Evolutionary conservation across 1,284 basidiomycete genomes (phyloP).

Genomic region (Sanghuangporus sanghuang): DNA sequence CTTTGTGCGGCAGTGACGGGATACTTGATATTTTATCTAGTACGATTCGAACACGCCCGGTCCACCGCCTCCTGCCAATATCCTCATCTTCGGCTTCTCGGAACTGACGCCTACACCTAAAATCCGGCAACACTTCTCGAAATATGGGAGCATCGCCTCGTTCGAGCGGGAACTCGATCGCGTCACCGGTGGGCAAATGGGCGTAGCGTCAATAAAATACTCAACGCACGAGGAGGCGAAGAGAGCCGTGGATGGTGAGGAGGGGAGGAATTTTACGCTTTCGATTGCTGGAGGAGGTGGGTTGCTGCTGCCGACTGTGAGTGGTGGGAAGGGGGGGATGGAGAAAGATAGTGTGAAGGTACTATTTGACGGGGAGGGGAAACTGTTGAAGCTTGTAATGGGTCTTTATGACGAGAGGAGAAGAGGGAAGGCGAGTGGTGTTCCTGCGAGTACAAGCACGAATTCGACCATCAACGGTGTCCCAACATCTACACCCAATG

Average conservation of each 20-base stretch:
- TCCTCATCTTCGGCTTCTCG: conserved; percentile 73
- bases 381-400: conserved; percentile 51
- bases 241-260: conserved; percentile 55
- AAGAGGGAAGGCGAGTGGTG: conserved; percentile 41
- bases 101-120: conserved; percentile 64
- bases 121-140: conserved; percentile 65
- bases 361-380: conserved; percentile 59
- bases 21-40: conserved; percentile 32
- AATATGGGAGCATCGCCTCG: conserved; percentile 63
- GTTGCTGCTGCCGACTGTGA: neutral
- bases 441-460: conserved; percentile 1
- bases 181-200: conserved; percentile 76
- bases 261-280: conserved; percentile 42
- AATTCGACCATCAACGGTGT: neutral
- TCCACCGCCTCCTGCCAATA: conserved; percentile 68
- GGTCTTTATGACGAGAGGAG: conserved; percentile 54
- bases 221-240: conserved; percentile 53
- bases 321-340: neutral
- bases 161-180: conserved; percentile 82
- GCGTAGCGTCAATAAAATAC: conserved; percentile 78
- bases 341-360: conserved; percentile 50
- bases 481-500: conserved; percentile 16
- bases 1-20: neutral
- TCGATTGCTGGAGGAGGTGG: conserved; percentile 2
- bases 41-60: conserved; percentile 75